These are phyloP conservation scores for Tagetes patula DNA, from an alignment of 129 eudicot species.

Conservation along the genomic window DNA sequence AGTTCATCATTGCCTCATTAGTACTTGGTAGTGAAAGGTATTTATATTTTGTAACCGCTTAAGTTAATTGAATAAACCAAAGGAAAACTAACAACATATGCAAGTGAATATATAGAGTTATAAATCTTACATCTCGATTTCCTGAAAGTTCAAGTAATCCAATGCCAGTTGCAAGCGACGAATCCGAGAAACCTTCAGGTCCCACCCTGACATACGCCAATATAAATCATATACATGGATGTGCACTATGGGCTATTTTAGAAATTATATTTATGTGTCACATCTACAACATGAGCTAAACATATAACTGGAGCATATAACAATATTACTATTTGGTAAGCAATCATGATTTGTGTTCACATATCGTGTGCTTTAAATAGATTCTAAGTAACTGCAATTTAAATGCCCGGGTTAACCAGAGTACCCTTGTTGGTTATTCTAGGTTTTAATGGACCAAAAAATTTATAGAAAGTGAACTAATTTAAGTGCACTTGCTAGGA, in stretches of 20 bases:
- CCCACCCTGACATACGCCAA: slow-evolving; percentile 70
- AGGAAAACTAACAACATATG: slow-evolving; percentile 11
- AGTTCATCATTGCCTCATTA: not conserved
- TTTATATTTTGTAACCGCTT: not conserved
- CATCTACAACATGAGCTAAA: slow-evolving; percentile 12
- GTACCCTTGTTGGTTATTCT: not conserved
- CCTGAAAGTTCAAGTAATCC: slow-evolving; percentile 81
- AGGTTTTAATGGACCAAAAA: not conserved
- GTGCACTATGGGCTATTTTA: slow-evolving; percentile 10
- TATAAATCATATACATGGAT: slow-evolving; percentile 11
- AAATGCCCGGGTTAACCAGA: not conserved
- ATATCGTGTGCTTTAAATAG: not conserved
- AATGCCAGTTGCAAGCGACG: slow-evolving; percentile 91
- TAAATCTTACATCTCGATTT: slow-evolving; percentile 73
- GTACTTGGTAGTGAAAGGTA: not conserved
- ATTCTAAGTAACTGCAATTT: not conserved
- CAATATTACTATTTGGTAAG: not conserved
- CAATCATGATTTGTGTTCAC: slow-evolving; percentile 10
- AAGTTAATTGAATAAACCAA: slow-evolving; percentile 19
- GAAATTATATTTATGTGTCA: slow-evolving; percentile 18
- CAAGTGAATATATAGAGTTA: not conserved
- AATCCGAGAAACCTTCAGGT: slow-evolving; percentile 66
- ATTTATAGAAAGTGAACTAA: too few species aligned
- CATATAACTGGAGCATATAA: not conserved
- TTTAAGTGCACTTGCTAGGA: not conserved